Evolutionary conservation across 2,329 filamentous ascomycete genomes (phyloP), one percentile per base, ranked within the genome.

Genomic region (Ophiostoma tasmaniense): DNA sequence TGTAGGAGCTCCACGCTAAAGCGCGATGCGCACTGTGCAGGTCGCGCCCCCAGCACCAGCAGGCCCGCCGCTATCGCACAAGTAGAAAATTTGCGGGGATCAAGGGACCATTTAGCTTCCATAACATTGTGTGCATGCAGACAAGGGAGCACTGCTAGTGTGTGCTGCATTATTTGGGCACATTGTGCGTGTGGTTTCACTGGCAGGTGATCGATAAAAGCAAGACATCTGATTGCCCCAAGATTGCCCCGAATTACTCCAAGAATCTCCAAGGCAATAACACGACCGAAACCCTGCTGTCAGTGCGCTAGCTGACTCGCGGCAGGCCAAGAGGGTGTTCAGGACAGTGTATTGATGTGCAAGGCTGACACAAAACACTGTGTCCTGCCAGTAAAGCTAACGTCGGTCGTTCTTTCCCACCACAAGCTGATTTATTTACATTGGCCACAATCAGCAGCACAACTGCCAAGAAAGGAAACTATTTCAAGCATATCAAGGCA

Each of bases 51-150:
- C 10, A 30, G 52, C 22, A n/a, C n/a, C n/a, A 22, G 33, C 33
- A 59, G 52, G 52, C 52, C 52, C 52, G 30, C 61, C 20, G 6
- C 30, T n/a, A 37, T 35, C 13, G 20, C 33, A n/a, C 61, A 37
- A 64, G 61, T 64, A 20, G 61, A 64, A 64, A 64, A 64, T 64
- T 11, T 35, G 30, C 61, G 61, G 61, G 59, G 59, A 25, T 55
- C 50, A 55, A 55, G 50, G 50, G 22, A 55, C 50, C 50, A 55
- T 25, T 25, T 25, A 55, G 42, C 42, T 45, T 45, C 20, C 42
- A 20, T n/a, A 25, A 55, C 22, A 10, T 17, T 55, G 5, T 8
- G 5, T 11, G 50, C 22, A 55, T 55, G 50, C 50, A 55, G 50
- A 22, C n/a, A 25, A 20, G 50, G 50, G 50, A 28, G 50, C 50